A percentile compares a stretch with the other conserved stretches of the same genome.
Evolutionary conservation across 345 rosid genomes (phyloP).

Genomic region (Acer negundo): DNA sequence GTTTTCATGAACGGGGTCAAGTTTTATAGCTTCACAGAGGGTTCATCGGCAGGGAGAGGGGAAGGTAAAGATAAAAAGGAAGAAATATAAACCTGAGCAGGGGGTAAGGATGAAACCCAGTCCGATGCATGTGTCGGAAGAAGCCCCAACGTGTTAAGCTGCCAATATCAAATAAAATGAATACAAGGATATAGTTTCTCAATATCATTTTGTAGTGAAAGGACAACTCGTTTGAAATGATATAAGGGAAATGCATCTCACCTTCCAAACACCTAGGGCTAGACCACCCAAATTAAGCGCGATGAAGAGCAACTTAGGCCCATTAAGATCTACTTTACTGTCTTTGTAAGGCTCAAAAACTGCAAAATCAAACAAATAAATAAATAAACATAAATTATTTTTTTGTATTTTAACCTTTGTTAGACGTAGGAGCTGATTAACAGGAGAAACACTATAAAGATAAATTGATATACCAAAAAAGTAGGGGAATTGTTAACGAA

Average conservation of each 20-base stretch:
- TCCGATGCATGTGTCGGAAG: slow-evolving; percentile 99
- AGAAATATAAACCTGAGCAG: slow-evolving; percentile 71
- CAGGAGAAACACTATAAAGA: not conserved
- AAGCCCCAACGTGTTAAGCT: slow-evolving; percentile 97
- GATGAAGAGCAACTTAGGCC: slow-evolving; percentile 85
- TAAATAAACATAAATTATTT: not conserved
- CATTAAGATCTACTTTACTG: slow-evolving; percentile 83
- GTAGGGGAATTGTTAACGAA: not conserved
- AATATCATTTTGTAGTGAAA: not conserved
- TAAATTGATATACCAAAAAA: not conserved
- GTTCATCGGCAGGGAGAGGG: not conserved
- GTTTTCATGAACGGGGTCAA: not conserved
- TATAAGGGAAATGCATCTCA: slow-evolving; percentile 29
- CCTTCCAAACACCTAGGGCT: slow-evolving; percentile 99
- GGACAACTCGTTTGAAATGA: not conserved
- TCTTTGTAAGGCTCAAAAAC: slow-evolving; percentile 99
- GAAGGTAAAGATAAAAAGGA: not conserved
- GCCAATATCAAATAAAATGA: slow-evolving; percentile 33
- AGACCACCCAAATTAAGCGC: slow-evolving; percentile 94
- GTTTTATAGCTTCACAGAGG: slow-evolving; percentile 1
- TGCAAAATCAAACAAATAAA: slow-evolving; percentile 32
- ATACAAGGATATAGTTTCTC: not conserved
- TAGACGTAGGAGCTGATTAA: slow-evolving; percentile 2
- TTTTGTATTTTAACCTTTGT: not conserved
- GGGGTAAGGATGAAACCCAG: slow-evolving; percentile 97